Evolutionary conservation across 192 early-diverging fungal genomes (phyloP).

Genomic region (Coemansia sp.): DNA sequence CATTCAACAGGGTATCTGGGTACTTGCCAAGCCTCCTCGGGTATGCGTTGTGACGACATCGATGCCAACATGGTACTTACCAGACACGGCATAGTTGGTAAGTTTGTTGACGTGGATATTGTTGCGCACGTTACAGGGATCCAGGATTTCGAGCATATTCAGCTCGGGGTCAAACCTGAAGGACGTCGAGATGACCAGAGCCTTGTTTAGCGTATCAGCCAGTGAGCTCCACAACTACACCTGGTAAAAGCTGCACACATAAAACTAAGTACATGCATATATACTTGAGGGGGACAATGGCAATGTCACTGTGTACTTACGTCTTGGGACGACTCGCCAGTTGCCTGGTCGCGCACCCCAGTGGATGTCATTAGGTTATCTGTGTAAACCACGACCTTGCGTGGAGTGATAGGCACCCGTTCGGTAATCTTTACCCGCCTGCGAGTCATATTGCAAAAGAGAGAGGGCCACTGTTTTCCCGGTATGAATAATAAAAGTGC

Average conservation of each 20-base stretch:
- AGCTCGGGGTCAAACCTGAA: conserved; percentile 56
- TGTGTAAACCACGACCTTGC: conserved; percentile 57
- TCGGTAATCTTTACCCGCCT: conserved; percentile 51
- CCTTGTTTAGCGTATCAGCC: conserved; percentile 48
- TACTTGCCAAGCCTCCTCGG: neutral
- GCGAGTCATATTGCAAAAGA: conserved; percentile 30
- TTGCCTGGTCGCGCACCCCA: conserved; percentile 32
- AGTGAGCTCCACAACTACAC: conserved; percentile 40
- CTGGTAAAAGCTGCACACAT: neutral
- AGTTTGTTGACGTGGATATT: conserved; percentile 39
- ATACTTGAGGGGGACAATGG: neutral
- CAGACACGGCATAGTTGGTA: conserved; percentile 40
- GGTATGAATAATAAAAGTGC: neutral
- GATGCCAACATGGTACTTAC: conserved; percentile 18
- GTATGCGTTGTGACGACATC: neutral
- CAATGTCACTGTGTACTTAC: conserved; percentile 14
- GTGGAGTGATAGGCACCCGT: conserved; percentile 48
- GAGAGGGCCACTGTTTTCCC: neutral
- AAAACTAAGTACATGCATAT: neutral
- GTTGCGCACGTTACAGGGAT: conserved; percentile 48
- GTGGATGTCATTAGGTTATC: conserved; percentile 54
- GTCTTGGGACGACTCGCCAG: conserved; percentile 35
- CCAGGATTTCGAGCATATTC: conserved; percentile 55
- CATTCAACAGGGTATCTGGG: neutral
- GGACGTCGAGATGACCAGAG: conserved; percentile 49